Evolutionary conservation across 192 early-diverging fungal species (phyloP), one percentile per base, ranked within the genome.

Genomic region (Allomyces macrogynus): DNA sequence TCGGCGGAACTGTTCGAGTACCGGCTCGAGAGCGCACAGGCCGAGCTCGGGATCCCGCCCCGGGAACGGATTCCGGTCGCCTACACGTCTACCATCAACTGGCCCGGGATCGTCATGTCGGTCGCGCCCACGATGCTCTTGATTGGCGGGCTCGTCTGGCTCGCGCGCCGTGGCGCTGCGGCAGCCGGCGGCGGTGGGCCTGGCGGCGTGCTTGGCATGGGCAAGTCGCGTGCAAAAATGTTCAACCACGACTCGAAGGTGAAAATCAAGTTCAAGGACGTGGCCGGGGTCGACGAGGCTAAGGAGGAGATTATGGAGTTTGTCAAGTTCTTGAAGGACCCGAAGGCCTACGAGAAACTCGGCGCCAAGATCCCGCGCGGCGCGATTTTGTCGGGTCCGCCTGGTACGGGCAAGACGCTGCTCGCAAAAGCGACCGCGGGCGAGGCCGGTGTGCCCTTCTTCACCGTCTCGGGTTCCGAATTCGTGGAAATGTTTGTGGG

Each of bases 401-500:
- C 91, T 0, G 94, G 92, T 66, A 95, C 93, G 4, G 95, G 95
- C 70, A 99, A 99, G 77, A 99, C 96, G 20, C 76, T 99, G 61
- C 75, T 99, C 60, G 96, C 96, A 27, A 99, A 99, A 75, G 96
- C 96, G 3, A 99, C 96, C 20, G 96, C 96, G 10, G 96, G 96
- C 25, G 96, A 99, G 74, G 96, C 96, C 8, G 94, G 90, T 44
- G 92, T 95, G 7, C 93, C 96, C 16, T 99, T 99, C 76, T 75
- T 99, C 43, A 90, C 86, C 64, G 96, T 99, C n/a, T 97, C 94
- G 5, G 96, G 96, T 11, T 97, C 94, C 1, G 96, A 99, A 73
- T 99, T 99, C 69, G 89, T 97, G 32, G 96, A 99, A 74, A 99
- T 99, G 96, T 99, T 99, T 90, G 96, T 99, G 24, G 96, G 96